These are phyloP conservation scores for Oryza officinalis DNA, from an alignment of 176 grass and related monocot genomes.

Conservation along the genomic window DNA sequence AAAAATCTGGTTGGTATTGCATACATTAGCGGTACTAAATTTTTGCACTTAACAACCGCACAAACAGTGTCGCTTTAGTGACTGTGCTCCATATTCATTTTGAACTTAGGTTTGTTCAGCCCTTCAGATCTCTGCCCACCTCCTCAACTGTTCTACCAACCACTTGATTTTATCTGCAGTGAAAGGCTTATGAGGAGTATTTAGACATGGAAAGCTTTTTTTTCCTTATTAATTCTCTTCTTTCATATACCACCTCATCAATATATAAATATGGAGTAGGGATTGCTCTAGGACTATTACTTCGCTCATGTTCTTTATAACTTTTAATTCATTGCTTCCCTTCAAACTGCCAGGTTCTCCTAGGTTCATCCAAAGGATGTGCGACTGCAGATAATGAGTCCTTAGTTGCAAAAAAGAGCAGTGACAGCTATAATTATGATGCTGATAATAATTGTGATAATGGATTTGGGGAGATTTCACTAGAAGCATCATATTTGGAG, in stretches of 20 bases:
- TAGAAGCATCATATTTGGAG: constrained; percentile 41
- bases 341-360: constrained; percentile 48
- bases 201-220: not conserved
- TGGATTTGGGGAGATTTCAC: constrained; percentile 32
- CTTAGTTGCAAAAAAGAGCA: constrained; percentile 24
- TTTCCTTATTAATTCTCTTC: not conserved
- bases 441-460: constrained; percentile 28
- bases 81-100: not conserved
- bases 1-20: not conserved
- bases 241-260: not conserved
- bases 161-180: not conserved
- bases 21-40: not conserved
- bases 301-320: not conserved
- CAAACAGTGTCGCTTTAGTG: not conserved
- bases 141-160: not conserved
- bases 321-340: constrained; percentile 12
- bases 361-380: constrained; percentile 31
- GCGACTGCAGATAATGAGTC: constrained; percentile 20
- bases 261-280: not conserved
- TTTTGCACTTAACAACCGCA: not conserved
- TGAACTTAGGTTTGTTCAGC: not conserved
- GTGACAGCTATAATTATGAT: not conserved
- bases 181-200: not conserved
- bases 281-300: not conserved
- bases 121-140: not conserved